These are phyloP conservation scores for Aspergillus pseudonomiae DNA, from an alignment of 2,329 filamentous ascomycete genomes.

Conservation along the genomic window DNA sequence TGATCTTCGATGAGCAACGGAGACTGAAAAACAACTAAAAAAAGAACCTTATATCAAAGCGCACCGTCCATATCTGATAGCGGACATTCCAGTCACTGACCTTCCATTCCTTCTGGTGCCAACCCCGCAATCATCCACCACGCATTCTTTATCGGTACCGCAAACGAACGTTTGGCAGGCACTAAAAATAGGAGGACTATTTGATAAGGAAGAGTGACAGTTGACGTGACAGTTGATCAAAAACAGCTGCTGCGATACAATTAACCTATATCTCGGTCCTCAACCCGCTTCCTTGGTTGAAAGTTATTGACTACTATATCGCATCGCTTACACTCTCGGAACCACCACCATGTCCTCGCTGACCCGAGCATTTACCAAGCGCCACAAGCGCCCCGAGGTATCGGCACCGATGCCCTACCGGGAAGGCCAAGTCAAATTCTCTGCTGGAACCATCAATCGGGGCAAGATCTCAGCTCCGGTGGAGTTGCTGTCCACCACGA, in stretches of 20 bases:
- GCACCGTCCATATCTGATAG: slow-evolving; percentile 26
- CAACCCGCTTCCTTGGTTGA: slow-evolving; percentile 5
- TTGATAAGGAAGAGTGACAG: slow-evolving; percentile 12
- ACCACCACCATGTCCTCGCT: slow-evolving; percentile 38
- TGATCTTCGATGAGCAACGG: slow-evolving; percentile 12
- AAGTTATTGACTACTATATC: not conserved
- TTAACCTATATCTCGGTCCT: slow-evolving; percentile 10
- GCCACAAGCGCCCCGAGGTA: slow-evolving; percentile 50
- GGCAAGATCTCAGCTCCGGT: slow-evolving; percentile 78
- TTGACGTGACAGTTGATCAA: slow-evolving; percentile 7
- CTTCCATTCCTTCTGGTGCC: slow-evolving; percentile 36
- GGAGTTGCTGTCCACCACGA: slow-evolving; percentile 88
- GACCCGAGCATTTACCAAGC: slow-evolving; percentile 52
- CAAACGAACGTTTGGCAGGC: slow-evolving; percentile 13
- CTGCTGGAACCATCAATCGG: slow-evolving; percentile 49
- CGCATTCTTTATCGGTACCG: slow-evolving; percentile 25
- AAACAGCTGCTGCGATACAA: slow-evolving; percentile 13
- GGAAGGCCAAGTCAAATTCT: slow-evolving; percentile 48
- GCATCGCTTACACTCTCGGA: slow-evolving; percentile 4
- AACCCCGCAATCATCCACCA: slow-evolving; percentile 32
- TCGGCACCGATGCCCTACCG: slow-evolving; percentile 48
- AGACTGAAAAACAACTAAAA: not conserved
- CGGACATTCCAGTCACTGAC: slow-evolving; percentile 34
- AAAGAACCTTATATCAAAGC: slow-evolving; percentile 1
- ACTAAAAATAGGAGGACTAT: slow-evolving; percentile 22